Conservation (phyloP, 2,329 filamentous ascomycete species). For the Emericellopsis atlantica region DNA sequence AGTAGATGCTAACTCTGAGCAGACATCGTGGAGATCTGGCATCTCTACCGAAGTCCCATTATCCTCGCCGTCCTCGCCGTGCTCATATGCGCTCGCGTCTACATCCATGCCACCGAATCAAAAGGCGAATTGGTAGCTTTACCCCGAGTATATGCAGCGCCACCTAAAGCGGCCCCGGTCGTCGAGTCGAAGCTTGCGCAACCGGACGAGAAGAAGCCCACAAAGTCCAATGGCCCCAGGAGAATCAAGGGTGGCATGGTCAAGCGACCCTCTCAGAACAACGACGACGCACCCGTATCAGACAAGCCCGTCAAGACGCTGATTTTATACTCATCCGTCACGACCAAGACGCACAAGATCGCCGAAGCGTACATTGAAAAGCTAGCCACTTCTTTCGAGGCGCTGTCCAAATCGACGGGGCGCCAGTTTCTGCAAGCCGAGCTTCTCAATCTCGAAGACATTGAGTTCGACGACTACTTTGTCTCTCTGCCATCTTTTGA, state of each 20-base stretch:
- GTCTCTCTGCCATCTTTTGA: slow-evolving; percentile 54
- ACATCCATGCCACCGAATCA: slow-evolving; percentile 23
- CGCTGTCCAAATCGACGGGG: slow-evolving; percentile 24
- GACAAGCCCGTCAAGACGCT: slow-evolving; percentile 52
- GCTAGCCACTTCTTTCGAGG: slow-evolving; percentile 38
- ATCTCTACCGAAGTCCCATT: slow-evolving; percentile 29
- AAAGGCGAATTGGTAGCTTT: slow-evolving; percentile 21
- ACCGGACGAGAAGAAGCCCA: slow-evolving; percentile 4
- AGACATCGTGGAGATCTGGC: slow-evolving; percentile 31
- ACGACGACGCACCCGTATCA: slow-evolving; percentile 14
- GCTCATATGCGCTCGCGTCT: slow-evolving; percentile 26
- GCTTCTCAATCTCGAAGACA: slow-evolving; percentile 66
- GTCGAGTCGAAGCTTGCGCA: slow-evolving; percentile 1
- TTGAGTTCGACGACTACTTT: slow-evolving; percentile 92
- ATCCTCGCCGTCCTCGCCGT: slow-evolving; percentile 23
- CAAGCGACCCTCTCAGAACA: slow-evolving; percentile 14
- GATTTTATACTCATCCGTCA: slow-evolving; percentile 84
- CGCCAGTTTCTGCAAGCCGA: slow-evolving; percentile 42
- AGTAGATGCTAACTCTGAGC: neutral
- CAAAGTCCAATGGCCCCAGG: slow-evolving; percentile 27
- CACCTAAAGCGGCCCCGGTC: neutral
- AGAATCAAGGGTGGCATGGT: slow-evolving; percentile 32
- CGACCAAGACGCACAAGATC: slow-evolving; percentile 66
- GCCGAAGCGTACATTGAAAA: slow-evolving; percentile 49
- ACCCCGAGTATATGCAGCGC: slow-evolving; percentile 19